Conservation (phyloP, 345 rosid species). For the Eucalyptus globulus region DNA sequence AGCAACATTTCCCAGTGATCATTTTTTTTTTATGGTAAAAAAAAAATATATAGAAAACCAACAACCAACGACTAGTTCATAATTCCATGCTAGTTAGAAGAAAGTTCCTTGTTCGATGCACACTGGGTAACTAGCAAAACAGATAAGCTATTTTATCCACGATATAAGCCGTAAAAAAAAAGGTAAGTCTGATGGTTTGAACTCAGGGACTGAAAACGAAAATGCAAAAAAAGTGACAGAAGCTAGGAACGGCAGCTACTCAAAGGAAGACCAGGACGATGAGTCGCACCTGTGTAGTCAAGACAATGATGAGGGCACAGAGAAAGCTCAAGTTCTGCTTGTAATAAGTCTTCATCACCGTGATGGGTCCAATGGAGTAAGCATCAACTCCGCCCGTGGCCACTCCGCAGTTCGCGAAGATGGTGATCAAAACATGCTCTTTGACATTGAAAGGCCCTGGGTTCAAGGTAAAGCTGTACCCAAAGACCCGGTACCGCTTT, state of each 20-base stretch:
- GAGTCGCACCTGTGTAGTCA: slow-evolving; percentile 68
- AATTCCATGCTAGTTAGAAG: neutral
- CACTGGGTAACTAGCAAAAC: neutral
- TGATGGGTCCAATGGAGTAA: slow-evolving; percentile 80
- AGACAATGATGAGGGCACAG: slow-evolving; percentile 67
- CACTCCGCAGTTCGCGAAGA: slow-evolving; percentile 93
- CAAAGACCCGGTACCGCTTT: slow-evolving; percentile 14
- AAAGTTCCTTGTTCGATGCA: neutral
- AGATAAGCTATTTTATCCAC: neutral
- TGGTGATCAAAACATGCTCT: slow-evolving; percentile 95
- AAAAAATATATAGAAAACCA: neutral
- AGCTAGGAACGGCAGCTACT: neutral
- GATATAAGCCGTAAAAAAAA: neutral
- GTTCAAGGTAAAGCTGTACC: slow-evolving; percentile 45
- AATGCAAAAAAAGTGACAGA: neutral
- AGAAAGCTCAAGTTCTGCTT: slow-evolving; percentile 67
- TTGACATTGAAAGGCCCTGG: slow-evolving; percentile 93
- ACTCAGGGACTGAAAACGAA: neutral
- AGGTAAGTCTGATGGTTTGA: neutral
- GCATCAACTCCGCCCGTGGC: slow-evolving; percentile 81
- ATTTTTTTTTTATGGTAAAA: neutral
- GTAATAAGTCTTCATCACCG: slow-evolving; percentile 87
- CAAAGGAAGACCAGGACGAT: neutral
- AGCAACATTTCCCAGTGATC: neutral
- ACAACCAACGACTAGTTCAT: neutral